Evolutionary conservation across 371 early-diverging fungal species (phyloP), one percentile per base, ranked within the genome.

Genomic region (Saksenaea vasiformis): DNA sequence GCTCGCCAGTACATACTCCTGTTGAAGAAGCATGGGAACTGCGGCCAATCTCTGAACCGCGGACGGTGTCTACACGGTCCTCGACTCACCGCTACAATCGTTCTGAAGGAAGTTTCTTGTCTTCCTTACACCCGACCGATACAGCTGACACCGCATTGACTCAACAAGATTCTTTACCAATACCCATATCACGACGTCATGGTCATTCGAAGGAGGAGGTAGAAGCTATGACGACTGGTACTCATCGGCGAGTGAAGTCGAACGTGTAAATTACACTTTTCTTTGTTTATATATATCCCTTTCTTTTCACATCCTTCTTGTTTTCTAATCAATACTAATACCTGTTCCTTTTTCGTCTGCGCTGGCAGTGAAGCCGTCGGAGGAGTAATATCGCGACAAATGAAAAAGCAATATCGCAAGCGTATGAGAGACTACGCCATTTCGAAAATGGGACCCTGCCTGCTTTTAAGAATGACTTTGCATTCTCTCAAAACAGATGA

Each of bases 221-320:
- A 10, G 47, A 47, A 19, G 47, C 47, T 8, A 47, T 47, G 14
- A 57, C 55, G 43, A 43, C 57, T n/a, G 57, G 38, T 27, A 58
- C 60, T 13, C 65, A 65, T 60, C 53, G 65, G 34, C 59, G 65
- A 15, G 65, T 58, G 11, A 65, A 65, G 38, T 65, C 65, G 3
- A 65, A 54, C 31, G 62, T 55, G 31, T 64, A 64, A 53, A 31
- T 38, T 41, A 62, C 27, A 22, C 22, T 47, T 51, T 3, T 61
- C 15, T 28, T 31, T 56, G 17, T 38, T 24, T 15, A 31, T 43
- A 36, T 53, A n/a, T 56, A 34, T 62, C 34, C 36, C 28, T 56
- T 56, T n/a, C 26, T 56, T 22, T 60, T 15, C 47, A 47, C 19
- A 47, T 31, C n/a, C n/a, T n/a, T n/a, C n/a, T n/a, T n/a, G n/a